These are phyloP conservation scores for Kuraishia ogatae DNA, from an alignment of 805 yeast species.

Conservation along the genomic window DNA sequence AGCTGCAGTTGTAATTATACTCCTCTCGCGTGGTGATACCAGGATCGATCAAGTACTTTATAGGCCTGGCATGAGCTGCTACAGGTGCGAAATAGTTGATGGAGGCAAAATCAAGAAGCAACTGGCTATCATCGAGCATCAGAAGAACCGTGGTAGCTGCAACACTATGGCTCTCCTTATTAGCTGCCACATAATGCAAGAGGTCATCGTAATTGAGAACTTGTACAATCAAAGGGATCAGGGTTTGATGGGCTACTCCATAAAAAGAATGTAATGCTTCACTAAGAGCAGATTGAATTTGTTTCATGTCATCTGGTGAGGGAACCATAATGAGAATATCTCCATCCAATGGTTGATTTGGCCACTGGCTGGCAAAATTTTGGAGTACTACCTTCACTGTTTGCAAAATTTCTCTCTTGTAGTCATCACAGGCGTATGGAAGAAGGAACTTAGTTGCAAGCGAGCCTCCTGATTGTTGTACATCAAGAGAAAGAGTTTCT, in stretches of 20 bases:
- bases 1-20: neutral
- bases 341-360: neutral
- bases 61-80: neutral
- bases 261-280: neutral
- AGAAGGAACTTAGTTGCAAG: neutral
- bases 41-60: neutral
- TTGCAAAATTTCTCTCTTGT: neutral
- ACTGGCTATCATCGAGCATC: neutral
- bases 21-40: neutral
- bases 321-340: neutral
- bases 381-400: neutral
- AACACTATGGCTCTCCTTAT: neutral
- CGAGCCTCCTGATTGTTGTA: neutral
- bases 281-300: neutral
- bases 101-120: neutral
- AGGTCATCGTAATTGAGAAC: neutral
- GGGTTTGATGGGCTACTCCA: neutral
- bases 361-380: neutral
- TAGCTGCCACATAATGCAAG: neutral
- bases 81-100: neutral
- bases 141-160: neutral
- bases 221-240: neutral
- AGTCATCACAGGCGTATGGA: neutral
- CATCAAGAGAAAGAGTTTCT: neutral
- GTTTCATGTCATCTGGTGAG: neutral